Evolutionary conservation across 1,139 yeast genomes (phyloP).

Genomic region (Blastobotrys raffinosifermentans): DNA sequence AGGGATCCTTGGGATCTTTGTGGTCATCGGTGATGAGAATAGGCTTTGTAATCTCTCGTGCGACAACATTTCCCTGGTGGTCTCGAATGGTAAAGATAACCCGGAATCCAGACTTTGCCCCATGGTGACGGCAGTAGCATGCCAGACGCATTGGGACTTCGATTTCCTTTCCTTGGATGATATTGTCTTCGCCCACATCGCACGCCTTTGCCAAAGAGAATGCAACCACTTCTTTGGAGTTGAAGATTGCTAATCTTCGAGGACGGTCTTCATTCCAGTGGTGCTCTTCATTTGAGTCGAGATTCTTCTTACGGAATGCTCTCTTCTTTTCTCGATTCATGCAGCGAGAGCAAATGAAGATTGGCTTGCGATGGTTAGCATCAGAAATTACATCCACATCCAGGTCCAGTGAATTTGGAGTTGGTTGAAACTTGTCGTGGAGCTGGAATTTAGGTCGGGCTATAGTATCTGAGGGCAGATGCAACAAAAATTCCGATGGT

Average conservation of each 20-base stretch:
- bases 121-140: slow-evolving; percentile 94
- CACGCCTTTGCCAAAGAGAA: slow-evolving; percentile 43
- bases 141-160: slow-evolving; percentile 83
- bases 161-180: slow-evolving; percentile 40
- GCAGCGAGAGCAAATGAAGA: slow-evolving; percentile 81
- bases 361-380: slow-evolving; percentile 40
- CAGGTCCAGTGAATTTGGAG: slow-evolving; percentile 27
- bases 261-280: slow-evolving; percentile 72
- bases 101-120: slow-evolving; percentile 73
- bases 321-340: slow-evolving; percentile 88
- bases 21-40: slow-evolving; percentile 93
- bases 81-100: slow-evolving; percentile 67
- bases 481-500: slow-evolving; percentile 64
- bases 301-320: slow-evolving; percentile 73
- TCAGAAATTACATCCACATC: slow-evolving; percentile 38
- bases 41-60: slow-evolving; percentile 63
- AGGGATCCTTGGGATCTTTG: slow-evolving; percentile 38
- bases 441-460: slow-evolving; percentile 73
- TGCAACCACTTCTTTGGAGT: slow-evolving; percentile 79
- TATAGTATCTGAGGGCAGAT: slow-evolving; percentile 79
- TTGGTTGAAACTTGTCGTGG: slow-evolving; percentile 38
- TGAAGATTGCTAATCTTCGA: slow-evolving; percentile 81
- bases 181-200: slow-evolving; percentile 17
- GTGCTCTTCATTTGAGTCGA: slow-evolving; percentile 56
- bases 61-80: slow-evolving; percentile 54